phyloP scores from a whole-genome alignment of 768 basidiomycete genomes.

The Lactifluus echinatus region DNA sequence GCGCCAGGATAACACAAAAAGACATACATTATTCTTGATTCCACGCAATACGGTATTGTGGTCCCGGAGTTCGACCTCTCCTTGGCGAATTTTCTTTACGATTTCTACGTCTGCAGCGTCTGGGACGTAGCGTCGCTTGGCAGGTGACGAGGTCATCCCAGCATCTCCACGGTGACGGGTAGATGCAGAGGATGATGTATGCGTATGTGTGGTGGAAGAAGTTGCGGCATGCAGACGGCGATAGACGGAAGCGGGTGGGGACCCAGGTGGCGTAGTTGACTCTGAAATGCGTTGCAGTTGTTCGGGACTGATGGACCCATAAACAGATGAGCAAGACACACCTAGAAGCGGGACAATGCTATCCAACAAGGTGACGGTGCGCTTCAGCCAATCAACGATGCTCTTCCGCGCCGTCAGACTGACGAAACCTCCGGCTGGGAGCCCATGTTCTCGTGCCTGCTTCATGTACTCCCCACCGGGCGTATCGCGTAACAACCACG shows the following conservation, averaged over 20 bases:
- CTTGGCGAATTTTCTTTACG: slow-evolving; percentile 75
- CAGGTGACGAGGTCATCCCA: slow-evolving; percentile 27
- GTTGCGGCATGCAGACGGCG: slow-evolving; percentile 8
- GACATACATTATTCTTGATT: slow-evolving; percentile 69
- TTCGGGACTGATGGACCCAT: not conserved
- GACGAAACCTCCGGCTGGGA: slow-evolving; percentile 62
- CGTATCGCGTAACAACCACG: slow-evolving; percentile 68
- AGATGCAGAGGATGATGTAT: slow-evolving; percentile 14
- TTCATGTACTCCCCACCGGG: slow-evolving; percentile 84
- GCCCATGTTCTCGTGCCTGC: slow-evolving; percentile 65
- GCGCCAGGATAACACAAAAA: not conserved
- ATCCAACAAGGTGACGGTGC: slow-evolving; percentile 41
- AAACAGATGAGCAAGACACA: slow-evolving; percentile 25
- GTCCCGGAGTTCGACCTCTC: slow-evolving; percentile 75
- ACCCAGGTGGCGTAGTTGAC: slow-evolving; percentile 55
- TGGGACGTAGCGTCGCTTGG: slow-evolving; percentile 73
- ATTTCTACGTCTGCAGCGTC: slow-evolving; percentile 72
- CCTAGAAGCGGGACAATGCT: slow-evolving; percentile 41
- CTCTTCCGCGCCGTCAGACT: slow-evolving; percentile 81
- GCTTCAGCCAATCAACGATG: slow-evolving; percentile 80
- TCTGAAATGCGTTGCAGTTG: slow-evolving; percentile 24
- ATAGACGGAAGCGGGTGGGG: slow-evolving; percentile 30
- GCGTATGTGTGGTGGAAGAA: slow-evolving; percentile 21
- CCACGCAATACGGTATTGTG: slow-evolving; percentile 79
- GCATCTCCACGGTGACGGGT: slow-evolving; percentile 16